Percentiles rank a stretch among this genome's conserved stretches.
Evolutionary conservation across 2,329 filamentous ascomycete species (phyloP).

Genomic region (Penicillium capsulatum): DNA sequence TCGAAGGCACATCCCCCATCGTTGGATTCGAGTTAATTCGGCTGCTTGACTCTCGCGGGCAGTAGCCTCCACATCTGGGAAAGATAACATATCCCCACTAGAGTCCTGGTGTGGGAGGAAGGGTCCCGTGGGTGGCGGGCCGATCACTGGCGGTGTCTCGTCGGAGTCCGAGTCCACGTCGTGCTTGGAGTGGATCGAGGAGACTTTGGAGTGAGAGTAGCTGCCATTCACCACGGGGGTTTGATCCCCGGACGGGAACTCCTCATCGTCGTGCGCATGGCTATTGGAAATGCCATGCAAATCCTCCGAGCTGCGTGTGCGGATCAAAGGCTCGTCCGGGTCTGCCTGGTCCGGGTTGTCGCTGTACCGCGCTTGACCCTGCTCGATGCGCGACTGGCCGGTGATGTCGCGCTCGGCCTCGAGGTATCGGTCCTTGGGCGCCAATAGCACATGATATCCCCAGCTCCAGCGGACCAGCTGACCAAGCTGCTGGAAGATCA

Average conservation of each 20-base stretch:
- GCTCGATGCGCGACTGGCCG: conserved; percentile 33
- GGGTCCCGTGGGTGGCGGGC: conserved; percentile 30
- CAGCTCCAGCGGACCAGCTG: conserved; percentile 96
- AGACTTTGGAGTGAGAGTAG: conserved; percentile 36
- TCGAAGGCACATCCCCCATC: conserved; percentile 23
- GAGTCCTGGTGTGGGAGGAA: conserved; percentile 40
- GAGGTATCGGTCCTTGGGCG: conserved; percentile 62
- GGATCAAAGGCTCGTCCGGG: conserved; percentile 35
- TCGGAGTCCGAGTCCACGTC: conserved; percentile 15
- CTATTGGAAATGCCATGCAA: conserved; percentile 8
- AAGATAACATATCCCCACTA: conserved; percentile 58
- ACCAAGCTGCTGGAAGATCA: conserved; percentile 96
- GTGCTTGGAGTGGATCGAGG: conserved; percentile 19
- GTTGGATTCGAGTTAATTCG: conserved; percentile 29
- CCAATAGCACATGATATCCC: conserved; percentile 94
- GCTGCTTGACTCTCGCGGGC: conserved; percentile 21
- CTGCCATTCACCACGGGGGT: conserved; percentile 36
- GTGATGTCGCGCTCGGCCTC: conserved; percentile 40
- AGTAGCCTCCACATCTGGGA: conserved; percentile 42
- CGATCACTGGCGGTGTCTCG: conserved; percentile 25
- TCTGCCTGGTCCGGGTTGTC: conserved; percentile 39
- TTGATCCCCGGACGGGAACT: conserved; percentile 38
- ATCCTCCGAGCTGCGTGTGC: conserved; percentile 33
- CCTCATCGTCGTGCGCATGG: conserved; percentile 14
- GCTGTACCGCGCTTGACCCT: conserved; percentile 39